Evolutionary conservation across 2,329 filamentous ascomycete genomes (phyloP).

Genomic region (Penicillium sp.): DNA sequence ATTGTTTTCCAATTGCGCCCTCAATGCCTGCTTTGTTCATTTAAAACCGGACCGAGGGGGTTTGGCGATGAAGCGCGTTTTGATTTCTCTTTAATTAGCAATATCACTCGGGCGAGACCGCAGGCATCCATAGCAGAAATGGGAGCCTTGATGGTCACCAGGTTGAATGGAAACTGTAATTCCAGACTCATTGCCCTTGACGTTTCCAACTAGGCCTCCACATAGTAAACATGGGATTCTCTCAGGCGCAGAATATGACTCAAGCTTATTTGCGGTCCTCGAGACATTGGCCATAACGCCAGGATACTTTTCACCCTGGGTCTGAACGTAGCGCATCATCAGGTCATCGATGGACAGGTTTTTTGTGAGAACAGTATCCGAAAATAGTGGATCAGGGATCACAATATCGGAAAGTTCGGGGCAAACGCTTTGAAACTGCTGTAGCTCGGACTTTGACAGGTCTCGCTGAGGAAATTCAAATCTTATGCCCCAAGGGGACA

Average conservation of each 20-base stretch:
- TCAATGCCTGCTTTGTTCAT: no score
- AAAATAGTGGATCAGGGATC: constrained; percentile 40
- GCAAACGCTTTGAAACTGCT: constrained; percentile 59
- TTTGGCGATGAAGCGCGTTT: no score
- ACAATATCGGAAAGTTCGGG: constrained; percentile 53
- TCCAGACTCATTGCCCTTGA: constrained; percentile 60
- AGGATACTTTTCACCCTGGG: constrained; percentile 80
- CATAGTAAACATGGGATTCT: constrained; percentile 62
- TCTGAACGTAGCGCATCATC: constrained; percentile 82
- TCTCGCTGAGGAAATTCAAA: constrained; percentile 84
- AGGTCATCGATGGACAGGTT: constrained; percentile 87
- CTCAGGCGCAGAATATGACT: constrained; percentile 40
- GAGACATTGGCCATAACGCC: constrained; percentile 95
- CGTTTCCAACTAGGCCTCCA: constrained; percentile 62
- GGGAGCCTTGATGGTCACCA: constrained; percentile 49
- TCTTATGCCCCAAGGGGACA: constrained; percentile 54
- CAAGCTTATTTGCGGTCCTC: constrained; percentile 79
- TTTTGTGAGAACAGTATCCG: constrained; percentile 36
- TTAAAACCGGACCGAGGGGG: no score
- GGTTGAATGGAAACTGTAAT: constrained; percentile 37
- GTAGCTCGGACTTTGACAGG: constrained; percentile 75
- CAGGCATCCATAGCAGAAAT: constrained; percentile 46
- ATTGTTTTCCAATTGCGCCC: neutral
- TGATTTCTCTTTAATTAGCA: constrained; percentile 19
- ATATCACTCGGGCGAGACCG: constrained; percentile 37